Evolutionary conservation across 2,329 filamentous ascomycete genomes (phyloP).

Genomic region (Venturia pyrina): DNA sequence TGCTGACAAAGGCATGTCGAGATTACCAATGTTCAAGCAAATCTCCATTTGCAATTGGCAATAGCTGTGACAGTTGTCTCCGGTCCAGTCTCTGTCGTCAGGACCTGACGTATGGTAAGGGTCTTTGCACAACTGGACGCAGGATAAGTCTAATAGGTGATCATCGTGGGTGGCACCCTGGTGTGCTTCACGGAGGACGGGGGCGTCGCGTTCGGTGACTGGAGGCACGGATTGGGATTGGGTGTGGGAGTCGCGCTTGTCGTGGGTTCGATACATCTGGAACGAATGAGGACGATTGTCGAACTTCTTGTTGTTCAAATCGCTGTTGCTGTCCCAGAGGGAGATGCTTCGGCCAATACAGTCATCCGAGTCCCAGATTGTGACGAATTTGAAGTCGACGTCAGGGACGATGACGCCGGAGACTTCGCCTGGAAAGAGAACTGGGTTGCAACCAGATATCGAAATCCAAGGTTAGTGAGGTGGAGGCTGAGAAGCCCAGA

Average conservation of each 20-base stretch:
- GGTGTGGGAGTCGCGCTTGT: not conserved
- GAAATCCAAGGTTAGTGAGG: not conserved
- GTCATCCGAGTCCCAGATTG: not conserved
- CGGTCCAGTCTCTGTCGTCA: not conserved
- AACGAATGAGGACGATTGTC: not conserved
- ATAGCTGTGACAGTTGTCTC: not conserved
- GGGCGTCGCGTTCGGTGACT: not conserved
- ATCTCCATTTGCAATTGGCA: not conserved
- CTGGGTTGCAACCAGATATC: not conserved
- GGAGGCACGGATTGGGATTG: not conserved
- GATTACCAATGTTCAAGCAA: not conserved
- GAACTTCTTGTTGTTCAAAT: not conserved
- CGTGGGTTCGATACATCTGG: not conserved
- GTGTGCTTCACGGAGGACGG: not conserved
- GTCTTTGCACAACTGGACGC: not conserved
- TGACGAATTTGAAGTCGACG: not conserved
- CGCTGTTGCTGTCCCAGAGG: not conserved
- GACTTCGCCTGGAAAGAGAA: not conserved
- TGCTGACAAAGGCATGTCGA: not conserved
- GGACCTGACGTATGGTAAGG: not conserved
- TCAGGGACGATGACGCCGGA: not conserved
- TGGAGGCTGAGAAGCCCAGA: not conserved
- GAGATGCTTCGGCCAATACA: not conserved
- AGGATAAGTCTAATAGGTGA: not conserved
- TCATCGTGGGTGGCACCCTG: not conserved